Evolutionary conservation across 305 asterid species (phyloP).

Genomic region (Coffea humblotiana): DNA sequence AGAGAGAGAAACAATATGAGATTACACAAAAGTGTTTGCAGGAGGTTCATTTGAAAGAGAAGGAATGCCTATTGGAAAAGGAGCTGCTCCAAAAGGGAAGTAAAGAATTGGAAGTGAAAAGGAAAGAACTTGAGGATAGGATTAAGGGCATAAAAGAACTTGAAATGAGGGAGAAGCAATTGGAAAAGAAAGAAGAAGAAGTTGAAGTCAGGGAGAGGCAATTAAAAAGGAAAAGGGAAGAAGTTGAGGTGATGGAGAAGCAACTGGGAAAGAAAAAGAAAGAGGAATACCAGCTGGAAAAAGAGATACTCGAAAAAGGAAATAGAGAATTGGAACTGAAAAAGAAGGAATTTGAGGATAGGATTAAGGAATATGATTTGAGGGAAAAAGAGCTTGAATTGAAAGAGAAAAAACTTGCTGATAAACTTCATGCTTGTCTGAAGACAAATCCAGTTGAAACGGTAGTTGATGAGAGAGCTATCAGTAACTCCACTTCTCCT

Average conservation of each 20-base stretch:
- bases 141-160: slow-evolving; percentile 2
- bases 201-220: slow-evolving; percentile 33
- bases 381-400: slow-evolving; percentile 23
- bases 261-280: slow-evolving; percentile 11
- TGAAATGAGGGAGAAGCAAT: slow-evolving; percentile 1
- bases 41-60: slow-evolving; percentile 9
- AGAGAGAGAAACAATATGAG: slow-evolving; percentile 5
- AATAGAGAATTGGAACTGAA: slow-evolving; percentile 31
- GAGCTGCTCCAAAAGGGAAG: slow-evolving; percentile 22
- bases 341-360: slow-evolving; percentile 22
- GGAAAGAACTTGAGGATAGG: slow-evolving; percentile 10
- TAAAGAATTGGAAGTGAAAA: slow-evolving; percentile 8
- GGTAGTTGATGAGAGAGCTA: not conserved
- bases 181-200: slow-evolving; percentile 16
- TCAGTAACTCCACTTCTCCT: slow-evolving; percentile 14
- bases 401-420: slow-evolving; percentile 16
- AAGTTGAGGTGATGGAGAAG: slow-evolving; percentile 5
- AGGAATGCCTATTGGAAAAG: not conserved
- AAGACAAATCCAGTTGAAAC: slow-evolving; percentile 24
- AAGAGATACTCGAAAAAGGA: slow-evolving; percentile 34
- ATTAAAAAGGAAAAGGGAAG: slow-evolving; percentile 32
- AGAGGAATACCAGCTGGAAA: slow-evolving; percentile 25
- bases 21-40: not conserved
- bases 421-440: slow-evolving; percentile 14
- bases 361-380: slow-evolving; percentile 16